phyloP scores from a whole-genome alignment of 2,329 filamentous ascomycete genomes.

The Cladophialophora psammophila region DNA sequence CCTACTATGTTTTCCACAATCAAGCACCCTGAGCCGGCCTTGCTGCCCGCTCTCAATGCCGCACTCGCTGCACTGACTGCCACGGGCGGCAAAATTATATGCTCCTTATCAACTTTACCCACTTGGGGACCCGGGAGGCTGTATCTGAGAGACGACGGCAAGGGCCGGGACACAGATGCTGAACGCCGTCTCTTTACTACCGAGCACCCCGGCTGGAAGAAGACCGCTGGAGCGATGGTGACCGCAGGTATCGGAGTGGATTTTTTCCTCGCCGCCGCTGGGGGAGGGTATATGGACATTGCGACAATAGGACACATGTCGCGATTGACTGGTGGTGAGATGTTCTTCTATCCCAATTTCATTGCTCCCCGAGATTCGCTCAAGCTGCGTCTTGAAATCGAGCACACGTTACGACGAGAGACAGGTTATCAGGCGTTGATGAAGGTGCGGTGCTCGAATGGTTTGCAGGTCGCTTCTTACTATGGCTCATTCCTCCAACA shows the following conservation, averaged over 20 bases:
- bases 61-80: slow-evolving; percentile 81
- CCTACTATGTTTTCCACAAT: slow-evolving; percentile 85
- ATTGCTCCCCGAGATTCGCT: slow-evolving; percentile 83
- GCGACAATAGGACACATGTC: slow-evolving; percentile 90
- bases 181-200: slow-evolving; percentile 92
- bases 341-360: slow-evolving; percentile 97
- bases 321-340: slow-evolving; percentile 89
- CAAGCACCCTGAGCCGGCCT: slow-evolving; percentile 88
- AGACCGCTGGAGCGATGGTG: slow-evolving; percentile 85
- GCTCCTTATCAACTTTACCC: slow-evolving; percentile 83
- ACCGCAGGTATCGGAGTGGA: slow-evolving; percentile 86
- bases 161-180: slow-evolving; percentile 82
- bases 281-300: slow-evolving; percentile 89
- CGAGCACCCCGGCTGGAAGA: slow-evolving; percentile 87
- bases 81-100: slow-evolving; percentile 92
- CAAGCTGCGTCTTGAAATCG: slow-evolving; percentile 84
- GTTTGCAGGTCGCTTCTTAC: slow-evolving; percentile 90
- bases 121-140: slow-evolving; percentile 90
- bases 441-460: slow-evolving; percentile 98
- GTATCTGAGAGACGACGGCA: slow-evolving; percentile 85
- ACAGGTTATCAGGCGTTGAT: slow-evolving; percentile 95
- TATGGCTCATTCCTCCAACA: slow-evolving; percentile 97
- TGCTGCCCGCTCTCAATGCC: slow-evolving; percentile 83
- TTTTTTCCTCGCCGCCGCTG: slow-evolving; percentile 91
- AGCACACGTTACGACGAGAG: slow-evolving; percentile 84